Base-by-base conservation (phyloP, 2,329 filamentous ascomycete species). In the Verticillium isaacii region DNA sequence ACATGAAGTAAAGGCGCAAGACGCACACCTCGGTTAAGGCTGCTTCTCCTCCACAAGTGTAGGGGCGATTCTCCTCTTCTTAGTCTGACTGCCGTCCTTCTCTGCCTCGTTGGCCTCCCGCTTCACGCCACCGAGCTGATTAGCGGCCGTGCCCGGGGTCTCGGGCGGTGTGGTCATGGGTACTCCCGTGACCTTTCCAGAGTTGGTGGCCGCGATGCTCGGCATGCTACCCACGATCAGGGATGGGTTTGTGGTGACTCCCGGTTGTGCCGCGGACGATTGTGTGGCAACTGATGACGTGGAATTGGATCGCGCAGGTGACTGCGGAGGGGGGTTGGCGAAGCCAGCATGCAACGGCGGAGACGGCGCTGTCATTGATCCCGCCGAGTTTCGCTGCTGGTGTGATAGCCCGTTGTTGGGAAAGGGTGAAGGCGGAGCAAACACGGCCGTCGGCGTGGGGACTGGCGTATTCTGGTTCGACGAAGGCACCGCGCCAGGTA, bases 101-200 rank as follows among this genome's bases (percentile, higher is more conserved):
- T 85, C 85, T 29, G 77, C 78, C 62, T 85, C 84, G 29, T 78
- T 82, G 14, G 80, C 80, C 32, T 88, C 85, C 65, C 85, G 78
- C 72, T 88, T 89, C 17, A 77, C 74, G 34, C 82, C 82, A 5
- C 37, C 52, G 2, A 72, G 70, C 19, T 69, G 67, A 1, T 70
- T 66, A 55, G 71, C 74, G 50, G 83, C 82, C 68, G 84, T 86
- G 58, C 86, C 82, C 6, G 94, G 94, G 3, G 94, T 98, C 73
- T 96, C 90, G 1, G 94, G 95, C 2, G 95, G 94, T 8, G 94
- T 97, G 41, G 91, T 92, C 69, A 96, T 86, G 0, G 93, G 91
- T 54, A 96, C 78, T 0, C 83, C 82, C 0, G 80, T 79, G 3
- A 85, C 78, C 68, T 86, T 86, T 54, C 82, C 83, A 1, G 90